phyloP scores from a whole-genome alignment of 139 green algal genomes.

The Astrephomene gubernaculifera region DNA sequence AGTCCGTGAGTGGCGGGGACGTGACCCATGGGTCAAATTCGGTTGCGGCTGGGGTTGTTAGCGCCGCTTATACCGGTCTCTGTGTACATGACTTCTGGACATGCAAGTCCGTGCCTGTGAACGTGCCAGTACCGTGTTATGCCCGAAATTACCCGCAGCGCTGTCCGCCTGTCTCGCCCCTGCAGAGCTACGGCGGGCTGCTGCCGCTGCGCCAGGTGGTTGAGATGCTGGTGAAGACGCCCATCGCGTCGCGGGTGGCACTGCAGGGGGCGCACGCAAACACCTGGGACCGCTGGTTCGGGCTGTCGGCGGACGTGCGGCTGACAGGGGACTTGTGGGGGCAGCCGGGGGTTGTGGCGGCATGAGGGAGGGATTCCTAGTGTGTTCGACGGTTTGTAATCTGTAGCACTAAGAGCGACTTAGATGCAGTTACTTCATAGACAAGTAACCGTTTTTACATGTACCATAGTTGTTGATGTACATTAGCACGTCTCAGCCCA shows the following conservation, averaged over 20 bases:
- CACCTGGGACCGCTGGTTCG: conserved; percentile 35
- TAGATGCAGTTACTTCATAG: too few relatives aligned
- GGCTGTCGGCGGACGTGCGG: conserved; percentile 21
- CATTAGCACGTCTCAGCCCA: too few relatives aligned
- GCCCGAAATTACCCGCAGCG: too few relatives aligned
- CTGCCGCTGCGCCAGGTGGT: conserved; percentile 20
- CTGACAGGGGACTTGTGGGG: neutral
- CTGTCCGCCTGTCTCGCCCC: neutral
- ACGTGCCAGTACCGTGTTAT: neutral
- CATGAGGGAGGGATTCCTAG: neutral
- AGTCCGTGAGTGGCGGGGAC: neutral
- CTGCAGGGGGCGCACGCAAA: neutral
- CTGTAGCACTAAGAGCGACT: too few relatives aligned
- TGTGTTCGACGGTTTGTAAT: too few relatives aligned
- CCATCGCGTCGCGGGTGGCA: neutral
- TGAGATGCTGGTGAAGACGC: conserved; percentile 18
- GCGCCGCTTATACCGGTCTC: neutral
- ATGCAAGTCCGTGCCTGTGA: too few relatives aligned
- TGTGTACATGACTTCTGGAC: neutral
- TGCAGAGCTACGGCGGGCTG: conserved; percentile 38
- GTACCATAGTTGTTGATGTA: too few relatives aligned
- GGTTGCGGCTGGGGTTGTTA: neutral
- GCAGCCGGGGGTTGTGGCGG: neutral
- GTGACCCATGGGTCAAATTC: neutral
- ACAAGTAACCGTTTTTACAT: too few relatives aligned